Conservation (phyloP, 1,139 yeast genomes). For the Nakaseomyces delphensis region DNA sequence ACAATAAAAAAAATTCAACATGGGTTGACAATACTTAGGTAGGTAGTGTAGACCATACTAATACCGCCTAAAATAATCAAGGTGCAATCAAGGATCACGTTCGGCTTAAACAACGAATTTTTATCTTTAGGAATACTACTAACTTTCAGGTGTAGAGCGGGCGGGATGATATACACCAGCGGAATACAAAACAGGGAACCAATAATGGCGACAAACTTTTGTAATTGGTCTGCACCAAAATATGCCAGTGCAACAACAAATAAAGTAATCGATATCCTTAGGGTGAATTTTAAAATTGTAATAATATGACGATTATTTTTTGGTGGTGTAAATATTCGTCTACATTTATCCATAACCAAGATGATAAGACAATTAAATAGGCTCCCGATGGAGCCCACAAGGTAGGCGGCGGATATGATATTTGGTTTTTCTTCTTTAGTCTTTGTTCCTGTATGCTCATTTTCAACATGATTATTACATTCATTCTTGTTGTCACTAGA, state of each 20-base stretch:
- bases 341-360: not conserved
- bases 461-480: too few species aligned
- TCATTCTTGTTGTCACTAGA: not conserved
- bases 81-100: constrained; percentile 36
- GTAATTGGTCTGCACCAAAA: constrained; percentile 58
- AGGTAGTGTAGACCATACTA: constrained; percentile 60
- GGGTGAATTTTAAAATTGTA: constrained; percentile 59
- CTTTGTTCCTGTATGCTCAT: not conserved
- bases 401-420: not conserved
- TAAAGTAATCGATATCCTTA: constrained; percentile 46
- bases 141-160: constrained; percentile 49
- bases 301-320: constrained; percentile 16
- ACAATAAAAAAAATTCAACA: too few species aligned
- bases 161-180: constrained; percentile 75
- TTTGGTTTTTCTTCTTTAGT: not conserved
- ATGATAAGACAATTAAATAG: not conserved
- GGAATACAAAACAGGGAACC: constrained; percentile 82
- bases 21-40: constrained; percentile 38
- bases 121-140: constrained; percentile 28
- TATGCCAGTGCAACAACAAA: constrained; percentile 47
- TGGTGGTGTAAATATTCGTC: not conserved
- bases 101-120: constrained; percentile 17
- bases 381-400: not conserved
- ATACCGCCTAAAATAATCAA: constrained; percentile 48
- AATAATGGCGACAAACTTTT: constrained; percentile 63